Base-by-base conservation (phyloP, 352 stramenopile species). In the Phytophthora parvispora region DNA sequence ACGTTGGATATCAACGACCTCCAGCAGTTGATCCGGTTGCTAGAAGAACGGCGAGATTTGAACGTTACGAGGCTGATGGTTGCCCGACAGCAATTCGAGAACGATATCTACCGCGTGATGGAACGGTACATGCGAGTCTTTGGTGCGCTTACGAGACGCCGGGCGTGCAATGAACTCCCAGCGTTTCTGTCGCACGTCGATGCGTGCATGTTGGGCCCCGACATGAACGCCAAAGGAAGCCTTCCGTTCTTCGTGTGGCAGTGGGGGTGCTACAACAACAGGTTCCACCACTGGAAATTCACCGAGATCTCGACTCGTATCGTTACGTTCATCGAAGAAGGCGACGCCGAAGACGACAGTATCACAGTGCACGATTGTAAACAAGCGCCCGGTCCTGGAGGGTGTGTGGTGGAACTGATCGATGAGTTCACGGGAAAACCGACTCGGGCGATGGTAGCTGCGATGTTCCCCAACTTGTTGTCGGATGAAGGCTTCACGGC, bases 1-100 rank as follows among this genome's bases (percentile, higher is more conserved):
- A 80, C 59, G 9, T 50, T 80, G 43, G 67, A 75, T 45, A 49
- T 77, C 54, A 80, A 77, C 24, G 56, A 74, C 6, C 59, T 77
- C 4, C 43, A 66, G 15, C 68, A 75, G 36, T 38, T 64, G 48
- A 20, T 75, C 28, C 49, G 58, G 13, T n/a, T 56, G 6, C 51
- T 72, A 3, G 27, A 72, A 57, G 57, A 62, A 22, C 51, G 47
- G 7, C 68, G 50, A 5, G 27, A 56, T 9, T 42, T 75, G 34
- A 32, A 67, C 36, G 25, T 59, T 16, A 72, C 57, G 7, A 51
- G 51, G 15, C 16, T 60, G 18, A 34, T 63, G 24, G 25, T 70
- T 22, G 48, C 40, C 6, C 53, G 60, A 3, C 53, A 63, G 27
- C 55, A 68, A 4, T 62, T 60, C 38, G 20, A 66, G 27, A 53